Conservation (phyloP, 2,329 filamentous ascomycete genomes). For the Fusarium sp. region DNA sequence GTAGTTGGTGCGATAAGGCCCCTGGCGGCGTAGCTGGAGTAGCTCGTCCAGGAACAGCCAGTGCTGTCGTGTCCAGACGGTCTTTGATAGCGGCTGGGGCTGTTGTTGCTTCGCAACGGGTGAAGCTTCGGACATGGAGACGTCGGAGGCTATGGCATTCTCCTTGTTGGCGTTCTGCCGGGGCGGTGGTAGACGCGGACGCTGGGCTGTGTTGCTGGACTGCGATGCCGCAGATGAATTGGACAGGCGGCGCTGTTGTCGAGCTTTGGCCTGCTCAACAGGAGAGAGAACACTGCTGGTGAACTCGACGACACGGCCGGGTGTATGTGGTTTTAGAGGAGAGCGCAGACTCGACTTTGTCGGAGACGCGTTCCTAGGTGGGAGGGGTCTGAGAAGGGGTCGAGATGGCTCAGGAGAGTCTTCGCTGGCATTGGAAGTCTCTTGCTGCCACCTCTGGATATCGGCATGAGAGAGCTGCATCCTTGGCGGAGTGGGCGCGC, state of each 20-base stretch:
- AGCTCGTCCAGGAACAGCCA: slow-evolving; percentile 67
- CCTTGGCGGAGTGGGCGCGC: slow-evolving; percentile 51
- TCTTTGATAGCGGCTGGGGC: slow-evolving; percentile 53
- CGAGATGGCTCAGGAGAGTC: slow-evolving; percentile 53
- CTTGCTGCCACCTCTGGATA: slow-evolving; percentile 57
- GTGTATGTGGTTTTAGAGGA: slow-evolving; percentile 68
- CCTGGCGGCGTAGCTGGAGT: slow-evolving; percentile 60
- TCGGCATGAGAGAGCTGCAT: slow-evolving; percentile 58
- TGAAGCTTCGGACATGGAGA: slow-evolving; percentile 47
- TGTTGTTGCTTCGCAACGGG: slow-evolving; percentile 34
- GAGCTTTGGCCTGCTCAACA: slow-evolving; percentile 53
- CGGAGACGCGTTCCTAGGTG: slow-evolving; percentile 65
- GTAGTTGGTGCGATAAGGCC: slow-evolving; percentile 50
- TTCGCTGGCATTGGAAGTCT: slow-evolving; percentile 54
- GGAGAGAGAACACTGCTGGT: slow-evolving; percentile 64
- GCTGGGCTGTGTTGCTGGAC: slow-evolving; percentile 23
- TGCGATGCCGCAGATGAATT: slow-evolving; percentile 39
- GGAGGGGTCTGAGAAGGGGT: slow-evolving; percentile 61
- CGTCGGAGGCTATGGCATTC: slow-evolving; percentile 44
- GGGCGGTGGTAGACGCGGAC: slow-evolving; percentile 13
- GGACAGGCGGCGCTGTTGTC: slow-evolving; percentile 48
- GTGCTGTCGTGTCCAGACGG: slow-evolving; percentile 63
- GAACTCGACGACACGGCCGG: slow-evolving; percentile 70
- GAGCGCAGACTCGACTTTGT: slow-evolving; percentile 69
- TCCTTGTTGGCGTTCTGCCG: slow-evolving; percentile 49